phyloP scores from a whole-genome alignment of 129 eudicot species.

The carrot (Daucus carota) region DH1_v3.0 NC_030387.2:4726001-4726500 shows the following conservation, averaged over 20 bases:
- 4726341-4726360: not conserved
- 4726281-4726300: not conserved
- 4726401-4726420: not conserved
- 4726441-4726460: not conserved
- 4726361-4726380: not conserved
- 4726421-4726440: not conserved
- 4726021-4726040: conserved; percentile 58
- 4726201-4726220: conserved; percentile 79
- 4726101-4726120: conserved; percentile 83
- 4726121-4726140: conserved; percentile 81
- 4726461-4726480: not conserved
- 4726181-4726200: conserved; percentile 53
- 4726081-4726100: conserved; percentile 74
- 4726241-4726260: conserved; percentile 66
- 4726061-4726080: conserved; percentile 78
- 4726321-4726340: not conserved
- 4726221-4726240: conserved; percentile 41
- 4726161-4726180: conserved; percentile 30
- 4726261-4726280: conserved; percentile 57
- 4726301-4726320: not conserved
- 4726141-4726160: conserved; percentile 59
- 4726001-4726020: conserved; percentile 44
- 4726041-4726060: conserved; percentile 62
- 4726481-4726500: not conserved
- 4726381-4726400: not conserved